Evolutionary conservation across 1,284 basidiomycete species (phyloP), one percentile per base, ranked within the genome.

Genomic region (Apiotrichum laibachii): DNA sequence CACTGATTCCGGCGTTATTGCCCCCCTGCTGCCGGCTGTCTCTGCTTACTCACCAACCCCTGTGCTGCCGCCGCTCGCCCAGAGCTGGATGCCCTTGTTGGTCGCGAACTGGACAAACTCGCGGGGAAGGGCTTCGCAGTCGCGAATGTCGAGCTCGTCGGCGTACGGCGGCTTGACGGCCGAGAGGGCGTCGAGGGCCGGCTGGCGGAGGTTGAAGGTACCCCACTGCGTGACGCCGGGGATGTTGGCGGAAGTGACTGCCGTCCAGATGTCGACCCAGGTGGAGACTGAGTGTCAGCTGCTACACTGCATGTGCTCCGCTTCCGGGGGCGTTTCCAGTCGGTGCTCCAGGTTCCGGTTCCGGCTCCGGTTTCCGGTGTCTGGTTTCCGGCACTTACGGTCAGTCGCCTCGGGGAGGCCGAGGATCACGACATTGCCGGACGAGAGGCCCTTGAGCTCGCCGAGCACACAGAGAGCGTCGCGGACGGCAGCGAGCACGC

Each of bases 31-130:
- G n/a, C n/a, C 26, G 26, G n/a, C 46, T 31, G 26, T 31, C 26
- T 31, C 26, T 31, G 26, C 26, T 31, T 31, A 26, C 72, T 59
- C 51, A 76, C 76, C 72, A 44, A 70, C 69, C 1, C 77, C 74
- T 50, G 73, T 71, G 7, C 75, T 73, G 6, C 72, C 72, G 1
- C 75, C 75, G 11, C 76, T 74, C 4, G 77, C 76, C 77, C 77
- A 79, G 1, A 79, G 60, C 50, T 74, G 65, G 8, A 79, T 69
- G 10, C 67, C 69, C 16, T 67, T 60, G 39, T 64, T 61, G 50
- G 58, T 68, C 0, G 77, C 77, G 50, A 67, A 79, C 4, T 50
- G 55, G 13, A 69, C 65, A 51, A 73, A 72, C 16, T 75, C 73
- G 26, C 67, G 60, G 1, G 76, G 73, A 35, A 79, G 53, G 52